Evolutionary conservation across 163 green algal genomes (phyloP).

Genomic region (Chlamydomonas reinhardtii): DNA sequence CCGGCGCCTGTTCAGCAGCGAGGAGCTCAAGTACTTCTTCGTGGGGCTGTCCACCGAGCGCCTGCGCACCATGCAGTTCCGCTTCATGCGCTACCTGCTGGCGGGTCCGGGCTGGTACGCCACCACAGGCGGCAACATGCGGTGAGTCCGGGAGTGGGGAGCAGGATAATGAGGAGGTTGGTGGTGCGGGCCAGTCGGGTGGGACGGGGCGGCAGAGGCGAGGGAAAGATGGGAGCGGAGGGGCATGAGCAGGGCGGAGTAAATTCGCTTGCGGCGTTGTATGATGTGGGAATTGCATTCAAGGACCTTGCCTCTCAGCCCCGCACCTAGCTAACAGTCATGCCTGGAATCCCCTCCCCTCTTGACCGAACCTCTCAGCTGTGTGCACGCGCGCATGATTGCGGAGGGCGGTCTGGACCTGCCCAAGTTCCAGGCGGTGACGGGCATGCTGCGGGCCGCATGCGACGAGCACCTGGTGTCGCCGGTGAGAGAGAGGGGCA

Average conservation of each 20-base stretch:
- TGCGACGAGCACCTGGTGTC: not conserved
- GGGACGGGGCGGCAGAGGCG: no score
- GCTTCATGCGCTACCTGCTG: constrained; percentile 46
- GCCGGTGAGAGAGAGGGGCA: not conserved
- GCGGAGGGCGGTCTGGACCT: constrained; percentile 32
- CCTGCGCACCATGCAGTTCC: constrained; percentile 42
- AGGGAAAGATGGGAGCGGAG: no score
- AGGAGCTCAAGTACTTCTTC: constrained; percentile 52
- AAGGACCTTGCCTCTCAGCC: no score
- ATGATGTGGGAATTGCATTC: no score
- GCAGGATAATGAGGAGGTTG: no score
- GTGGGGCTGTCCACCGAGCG: constrained; percentile 22
- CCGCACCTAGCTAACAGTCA: no score
- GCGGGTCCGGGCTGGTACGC: constrained; percentile 8
- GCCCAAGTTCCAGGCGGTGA: constrained; percentile 16
- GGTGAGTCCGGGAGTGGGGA: not conserved
- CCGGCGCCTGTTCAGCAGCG: constrained; percentile 28
- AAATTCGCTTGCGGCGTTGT: no score
- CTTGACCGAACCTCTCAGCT: not conserved
- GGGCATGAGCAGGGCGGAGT: no score
- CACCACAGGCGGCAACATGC: constrained; percentile 24
- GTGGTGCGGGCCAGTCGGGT: no score
- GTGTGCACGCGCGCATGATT: constrained; percentile 12
- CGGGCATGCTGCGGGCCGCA: not conserved
- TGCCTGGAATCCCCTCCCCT: no score